Percentiles rank a stretch among this genome's conserved stretches.
These are phyloP conservation scores for Lentinula sp. DNA, from an alignment of 768 basidiomycete genomes.

Conservation along the genomic window DNA sequence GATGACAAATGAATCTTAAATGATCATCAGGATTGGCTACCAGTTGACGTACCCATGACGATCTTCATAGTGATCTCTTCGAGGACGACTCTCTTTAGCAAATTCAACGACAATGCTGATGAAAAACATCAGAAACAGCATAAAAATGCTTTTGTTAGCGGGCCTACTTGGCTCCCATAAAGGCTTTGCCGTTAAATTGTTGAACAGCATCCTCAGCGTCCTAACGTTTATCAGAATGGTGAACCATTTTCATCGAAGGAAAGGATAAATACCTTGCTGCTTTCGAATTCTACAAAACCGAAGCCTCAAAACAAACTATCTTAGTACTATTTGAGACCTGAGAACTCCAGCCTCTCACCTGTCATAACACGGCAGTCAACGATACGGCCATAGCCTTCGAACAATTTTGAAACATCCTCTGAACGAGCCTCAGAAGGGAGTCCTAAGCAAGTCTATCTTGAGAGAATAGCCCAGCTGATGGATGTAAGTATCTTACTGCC, in stretches of 20 bases:
- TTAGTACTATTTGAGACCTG: not conserved
- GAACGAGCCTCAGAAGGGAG: constrained; percentile 79
- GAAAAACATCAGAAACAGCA: not conserved
- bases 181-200: constrained; percentile 81
- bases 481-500: constrained; percentile 50
- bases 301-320: constrained; percentile 52
- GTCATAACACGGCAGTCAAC: constrained; percentile 94
- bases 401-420: constrained; percentile 82
- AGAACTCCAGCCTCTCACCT: constrained; percentile 33
- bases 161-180: constrained; percentile 80
- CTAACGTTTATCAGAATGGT: constrained; percentile 28
- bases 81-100: constrained; percentile 87
- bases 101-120: constrained; percentile 91
- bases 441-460: constrained; percentile 34
- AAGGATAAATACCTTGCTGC: constrained; percentile 47
- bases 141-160: not conserved
- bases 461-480: not conserved
- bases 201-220: constrained; percentile 93
- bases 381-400: constrained; percentile 86
- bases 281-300: constrained; percentile 97
- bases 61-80: constrained; percentile 68
- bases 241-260: not conserved
- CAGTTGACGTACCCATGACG: constrained; percentile 44
- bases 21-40: not conserved
- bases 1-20: constrained; percentile 9